Conservation (phyloP, 768 basidiomycete species). For the Boletellus ananiceps region DNA sequence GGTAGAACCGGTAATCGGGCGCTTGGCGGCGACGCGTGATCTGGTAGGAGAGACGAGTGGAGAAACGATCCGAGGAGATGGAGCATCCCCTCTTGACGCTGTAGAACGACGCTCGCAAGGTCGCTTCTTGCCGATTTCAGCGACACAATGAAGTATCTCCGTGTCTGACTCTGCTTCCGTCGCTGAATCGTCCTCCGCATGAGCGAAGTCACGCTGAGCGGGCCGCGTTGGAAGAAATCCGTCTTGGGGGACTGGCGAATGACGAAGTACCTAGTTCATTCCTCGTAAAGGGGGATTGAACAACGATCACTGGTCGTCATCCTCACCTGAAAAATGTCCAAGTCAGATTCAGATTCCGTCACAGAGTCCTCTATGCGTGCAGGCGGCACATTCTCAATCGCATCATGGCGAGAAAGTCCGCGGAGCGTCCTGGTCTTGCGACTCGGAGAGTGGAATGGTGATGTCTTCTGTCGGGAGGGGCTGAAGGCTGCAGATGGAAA, state of each 20-base stretch:
- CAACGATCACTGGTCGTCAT: not conserved
- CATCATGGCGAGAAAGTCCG: not conserved
- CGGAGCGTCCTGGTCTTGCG: not conserved
- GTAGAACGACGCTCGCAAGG: not conserved
- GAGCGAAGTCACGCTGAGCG: not conserved
- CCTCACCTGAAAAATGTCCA: slow-evolving; percentile 9
- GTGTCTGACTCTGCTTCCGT: slow-evolving; percentile 34
- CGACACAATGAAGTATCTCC: slow-evolving; percentile 19
- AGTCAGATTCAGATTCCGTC: slow-evolving; percentile 32
- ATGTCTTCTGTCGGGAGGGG: not conserved
- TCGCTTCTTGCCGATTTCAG: slow-evolving; percentile 14
- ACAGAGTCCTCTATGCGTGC: slow-evolving; percentile 22
- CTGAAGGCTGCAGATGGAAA: not conserved
- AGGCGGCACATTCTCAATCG: slow-evolving; percentile 5
- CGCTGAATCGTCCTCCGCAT: slow-evolving; percentile 23
- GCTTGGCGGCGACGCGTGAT: slow-evolving; percentile 4
- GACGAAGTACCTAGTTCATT: not conserved
- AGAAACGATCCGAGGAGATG: slow-evolving; percentile 17
- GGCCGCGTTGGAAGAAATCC: not conserved
- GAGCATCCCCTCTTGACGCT: slow-evolving; percentile 1
- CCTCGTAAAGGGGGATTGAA: not conserved
- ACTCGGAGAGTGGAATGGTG: slow-evolving; percentile 2
- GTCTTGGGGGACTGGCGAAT: not conserved
- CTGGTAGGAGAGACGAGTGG: slow-evolving; percentile 28
- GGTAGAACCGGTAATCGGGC: not conserved